A percentile compares a stretch with the other conserved stretches of the same genome.
phyloP scores from a whole-genome alignment of 768 basidiomycete genomes.

The Lactifluus rugatus region DNA sequence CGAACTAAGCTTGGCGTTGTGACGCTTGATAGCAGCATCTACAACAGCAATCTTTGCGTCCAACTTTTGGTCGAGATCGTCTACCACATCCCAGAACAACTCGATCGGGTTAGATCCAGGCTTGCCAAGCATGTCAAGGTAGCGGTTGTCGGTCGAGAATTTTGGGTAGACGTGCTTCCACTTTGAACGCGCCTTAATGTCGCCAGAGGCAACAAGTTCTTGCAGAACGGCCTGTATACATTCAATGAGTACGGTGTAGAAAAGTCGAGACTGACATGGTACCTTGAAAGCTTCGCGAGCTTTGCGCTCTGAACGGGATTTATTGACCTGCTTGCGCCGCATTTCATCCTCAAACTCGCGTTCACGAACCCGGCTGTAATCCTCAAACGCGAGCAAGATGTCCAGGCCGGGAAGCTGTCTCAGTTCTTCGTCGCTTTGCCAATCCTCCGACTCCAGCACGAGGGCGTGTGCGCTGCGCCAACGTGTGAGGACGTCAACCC shows the following conservation, averaged over 20 bases:
- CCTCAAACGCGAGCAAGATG: constrained; percentile 88
- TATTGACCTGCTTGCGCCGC: constrained; percentile 70
- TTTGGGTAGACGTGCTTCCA: constrained; percentile 85
- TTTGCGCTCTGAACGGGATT: constrained; percentile 76
- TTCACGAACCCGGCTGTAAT: constrained; percentile 83
- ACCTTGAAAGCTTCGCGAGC: constrained; percentile 89
- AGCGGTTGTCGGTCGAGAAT: constrained; percentile 72
- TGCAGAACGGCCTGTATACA: constrained; percentile 54
- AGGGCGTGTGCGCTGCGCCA: constrained; percentile 81
- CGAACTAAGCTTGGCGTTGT: constrained; percentile 31
- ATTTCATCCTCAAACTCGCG: constrained; percentile 86
- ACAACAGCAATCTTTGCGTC: constrained; percentile 68
- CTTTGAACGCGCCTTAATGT: constrained; percentile 72
- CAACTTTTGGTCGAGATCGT: constrained; percentile 75
- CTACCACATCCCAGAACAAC: constrained; percentile 91
- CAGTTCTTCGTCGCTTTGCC: constrained; percentile 67
- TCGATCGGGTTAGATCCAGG: constrained; percentile 94
- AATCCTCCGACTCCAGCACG: constrained; percentile 69
- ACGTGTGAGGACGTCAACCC: constrained; percentile 87
- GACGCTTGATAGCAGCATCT: constrained; percentile 47
- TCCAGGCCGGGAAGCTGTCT: constrained; percentile 82
- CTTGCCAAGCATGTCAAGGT: constrained; percentile 79
- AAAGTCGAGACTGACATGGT: constrained; percentile 14
- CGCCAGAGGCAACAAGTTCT: constrained; percentile 52
- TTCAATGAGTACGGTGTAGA: neutral